These are phyloP conservation scores for Aphanomyces cochlioides DNA, from an alignment of 352 stramenopile species.

Conservation along the genomic window DNA sequence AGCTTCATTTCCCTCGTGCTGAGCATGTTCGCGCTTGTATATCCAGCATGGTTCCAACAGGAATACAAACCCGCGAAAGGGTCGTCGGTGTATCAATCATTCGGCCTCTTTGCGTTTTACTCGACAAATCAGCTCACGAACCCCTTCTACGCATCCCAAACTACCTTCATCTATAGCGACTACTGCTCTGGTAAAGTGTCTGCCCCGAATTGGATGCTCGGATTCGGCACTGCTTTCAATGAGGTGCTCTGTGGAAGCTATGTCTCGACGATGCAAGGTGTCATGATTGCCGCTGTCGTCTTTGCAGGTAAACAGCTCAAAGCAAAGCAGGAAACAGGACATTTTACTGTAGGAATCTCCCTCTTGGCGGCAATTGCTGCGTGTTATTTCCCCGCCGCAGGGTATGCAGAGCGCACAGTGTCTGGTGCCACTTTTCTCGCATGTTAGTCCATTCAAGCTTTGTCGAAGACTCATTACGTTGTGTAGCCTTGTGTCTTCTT, in stretches of 20 bases:
- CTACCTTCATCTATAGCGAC: slow-evolving; percentile 68
- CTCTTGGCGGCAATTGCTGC: slow-evolving; percentile 60
- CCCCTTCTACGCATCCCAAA: slow-evolving; percentile 77
- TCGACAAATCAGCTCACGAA: slow-evolving; percentile 62
- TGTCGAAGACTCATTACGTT: slow-evolving; percentile 28
- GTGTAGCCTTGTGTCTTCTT: slow-evolving; percentile 56
- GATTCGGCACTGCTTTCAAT: slow-evolving; percentile 65
- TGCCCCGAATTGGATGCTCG: slow-evolving; percentile 79
- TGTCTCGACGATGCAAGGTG: slow-evolving; percentile 54
- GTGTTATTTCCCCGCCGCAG: slow-evolving; percentile 66
- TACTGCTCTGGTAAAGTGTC: slow-evolving; percentile 45
- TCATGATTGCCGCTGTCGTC: slow-evolving; percentile 19
- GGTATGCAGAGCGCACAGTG: slow-evolving; percentile 64
- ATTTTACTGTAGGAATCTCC: background rate
- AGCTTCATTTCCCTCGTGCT: slow-evolving; percentile 67
- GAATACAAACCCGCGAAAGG: slow-evolving; percentile 60
- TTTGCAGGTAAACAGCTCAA: slow-evolving; percentile 33
- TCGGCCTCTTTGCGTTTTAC: slow-evolving; percentile 81
- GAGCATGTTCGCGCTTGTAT: slow-evolving; percentile 72
- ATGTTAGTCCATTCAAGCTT: slow-evolving; percentile 37
- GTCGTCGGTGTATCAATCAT: slow-evolving; percentile 50
- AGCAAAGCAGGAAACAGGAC: too few species aligned
- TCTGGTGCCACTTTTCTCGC: slow-evolving; percentile 72
- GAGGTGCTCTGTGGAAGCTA: slow-evolving; percentile 61
- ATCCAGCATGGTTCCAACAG: slow-evolving; percentile 82